Evolutionary conservation across 2,329 filamentous ascomycete species (phyloP).

Genomic region (Alternaria ethzedia): DNA sequence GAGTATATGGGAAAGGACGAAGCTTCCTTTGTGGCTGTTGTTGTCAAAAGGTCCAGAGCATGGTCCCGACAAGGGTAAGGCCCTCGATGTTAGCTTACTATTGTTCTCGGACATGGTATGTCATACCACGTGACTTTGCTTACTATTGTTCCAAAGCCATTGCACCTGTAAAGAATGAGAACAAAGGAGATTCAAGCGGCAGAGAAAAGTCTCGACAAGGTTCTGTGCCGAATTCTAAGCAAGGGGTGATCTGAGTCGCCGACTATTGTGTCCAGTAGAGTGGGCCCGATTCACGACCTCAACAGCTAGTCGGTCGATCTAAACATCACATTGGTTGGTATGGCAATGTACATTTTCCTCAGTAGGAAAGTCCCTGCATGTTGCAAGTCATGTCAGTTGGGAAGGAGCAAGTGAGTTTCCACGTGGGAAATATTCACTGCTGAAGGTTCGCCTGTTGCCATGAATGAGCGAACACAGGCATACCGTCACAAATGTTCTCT

Average conservation of each 20-base stretch:
- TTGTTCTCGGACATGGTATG: not conserved
- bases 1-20: not conserved
- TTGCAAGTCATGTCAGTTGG: not conserved
- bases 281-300: not conserved
- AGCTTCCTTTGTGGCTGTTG: not conserved
- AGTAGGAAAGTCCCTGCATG: no score
- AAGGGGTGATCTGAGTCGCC: not conserved
- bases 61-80: not conserved
- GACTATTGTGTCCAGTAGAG: not conserved
- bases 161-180: not conserved
- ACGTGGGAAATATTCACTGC: not conserved
- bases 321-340: not conserved
- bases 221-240: not conserved
- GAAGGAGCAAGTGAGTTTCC: not conserved
- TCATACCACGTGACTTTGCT: not conserved
- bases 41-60: not conserved
- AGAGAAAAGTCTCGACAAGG: not conserved
- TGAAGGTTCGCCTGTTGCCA: not conserved
- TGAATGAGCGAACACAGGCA: not conserved
- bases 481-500: not conserved
- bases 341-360: not conserved
- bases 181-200: not conserved
- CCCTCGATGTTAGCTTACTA: not conserved
- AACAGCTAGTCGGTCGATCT: not conserved
- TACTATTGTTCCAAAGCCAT: not conserved